Percentiles rank a stretch among this genome's conserved stretches.
These are phyloP conservation scores for Neopestalotiopsis sp. DNA, from an alignment of 2,329 filamentous ascomycete species.

Conservation along the genomic window DNA sequence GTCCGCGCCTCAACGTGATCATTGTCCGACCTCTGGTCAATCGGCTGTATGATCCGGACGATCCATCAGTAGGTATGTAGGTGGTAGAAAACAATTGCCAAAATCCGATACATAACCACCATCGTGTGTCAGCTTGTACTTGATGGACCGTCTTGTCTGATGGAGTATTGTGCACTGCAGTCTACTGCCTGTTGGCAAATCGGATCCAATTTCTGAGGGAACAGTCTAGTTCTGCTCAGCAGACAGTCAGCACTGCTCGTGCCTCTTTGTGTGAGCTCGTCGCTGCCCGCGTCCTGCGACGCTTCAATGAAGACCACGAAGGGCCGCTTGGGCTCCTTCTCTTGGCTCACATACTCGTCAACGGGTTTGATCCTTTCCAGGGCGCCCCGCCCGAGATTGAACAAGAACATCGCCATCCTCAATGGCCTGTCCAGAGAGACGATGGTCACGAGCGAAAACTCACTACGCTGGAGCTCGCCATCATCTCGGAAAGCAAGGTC, in stretches of 20 bases:
- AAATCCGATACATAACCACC: too few relatives aligned
- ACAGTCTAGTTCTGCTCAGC: constrained; percentile 68
- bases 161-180: constrained; percentile 38
- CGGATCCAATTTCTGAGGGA: constrained; percentile 72
- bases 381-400: constrained; percentile 66
- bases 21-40: constrained; percentile 73
- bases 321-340: constrained; percentile 67
- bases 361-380: constrained; percentile 75
- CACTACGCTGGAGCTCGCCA: constrained; percentile 73
- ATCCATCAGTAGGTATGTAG: constrained; percentile 62
- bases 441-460: constrained; percentile 57
- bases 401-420: constrained; percentile 47
- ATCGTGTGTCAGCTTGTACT: too few relatives aligned
- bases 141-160: too few relatives aligned
- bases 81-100: too few relatives aligned
- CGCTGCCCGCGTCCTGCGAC: constrained; percentile 68
- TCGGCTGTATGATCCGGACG: constrained; percentile 66
- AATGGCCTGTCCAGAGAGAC: constrained; percentile 45
- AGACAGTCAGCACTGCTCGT: constrained; percentile 71
- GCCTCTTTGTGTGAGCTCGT: constrained; percentile 73
- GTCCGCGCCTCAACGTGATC: constrained; percentile 69
- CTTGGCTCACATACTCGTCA: constrained; percentile 71
- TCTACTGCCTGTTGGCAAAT: constrained; percentile 76
- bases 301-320: constrained; percentile 70
- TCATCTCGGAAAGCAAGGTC: constrained; percentile 72